phyloP scores from a whole-genome alignment of 495 filamentous ascomycete genomes.

The Articulospora tetracladia region DNA sequence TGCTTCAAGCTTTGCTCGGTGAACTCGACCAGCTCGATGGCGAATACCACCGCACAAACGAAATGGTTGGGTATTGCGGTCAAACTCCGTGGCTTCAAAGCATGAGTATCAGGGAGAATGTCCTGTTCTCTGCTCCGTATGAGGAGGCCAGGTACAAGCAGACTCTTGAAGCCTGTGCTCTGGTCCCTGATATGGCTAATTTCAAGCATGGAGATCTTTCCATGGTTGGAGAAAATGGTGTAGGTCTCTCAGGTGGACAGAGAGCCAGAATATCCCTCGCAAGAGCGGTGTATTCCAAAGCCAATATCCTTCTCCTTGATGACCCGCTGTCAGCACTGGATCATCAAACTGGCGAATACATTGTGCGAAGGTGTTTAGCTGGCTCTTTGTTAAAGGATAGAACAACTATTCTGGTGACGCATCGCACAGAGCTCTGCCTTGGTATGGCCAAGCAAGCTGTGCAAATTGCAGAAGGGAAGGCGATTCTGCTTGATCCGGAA shows the following conservation, averaged over 20 bases:
- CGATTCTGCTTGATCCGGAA: conserved; percentile 40
- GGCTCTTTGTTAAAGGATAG: conserved; percentile 60
- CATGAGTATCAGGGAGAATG: conserved; percentile 65
- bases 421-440: conserved; percentile 66
- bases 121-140: conserved; percentile 61
- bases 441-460: conserved; percentile 64
- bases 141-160: conserved; percentile 57
- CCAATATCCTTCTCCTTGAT: conserved; percentile 33
- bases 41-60: conserved; percentile 52
- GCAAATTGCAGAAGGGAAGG: conserved; percentile 55
- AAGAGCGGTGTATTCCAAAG: conserved; percentile 31
- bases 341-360: conserved; percentile 71
- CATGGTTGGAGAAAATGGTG: conserved; percentile 58
- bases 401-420: conserved; percentile 70
- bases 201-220: conserved; percentile 54
- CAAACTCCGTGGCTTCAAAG: conserved; percentile 90
- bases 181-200: conserved; percentile 51
- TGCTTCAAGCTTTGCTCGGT: conserved; percentile 74
- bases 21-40: conserved; percentile 69
- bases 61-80: conserved; percentile 75
- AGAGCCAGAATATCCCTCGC: conserved; percentile 46
- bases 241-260: conserved; percentile 65
- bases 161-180: conserved; percentile 55
- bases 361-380: conserved; percentile 63
- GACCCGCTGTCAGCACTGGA: conserved; percentile 36